A percentile compares a stretch with the other conserved stretches of the same genome.
Conservation (phyloP, 129 eudicot genomes). For the Deinandra increscens region DNA sequence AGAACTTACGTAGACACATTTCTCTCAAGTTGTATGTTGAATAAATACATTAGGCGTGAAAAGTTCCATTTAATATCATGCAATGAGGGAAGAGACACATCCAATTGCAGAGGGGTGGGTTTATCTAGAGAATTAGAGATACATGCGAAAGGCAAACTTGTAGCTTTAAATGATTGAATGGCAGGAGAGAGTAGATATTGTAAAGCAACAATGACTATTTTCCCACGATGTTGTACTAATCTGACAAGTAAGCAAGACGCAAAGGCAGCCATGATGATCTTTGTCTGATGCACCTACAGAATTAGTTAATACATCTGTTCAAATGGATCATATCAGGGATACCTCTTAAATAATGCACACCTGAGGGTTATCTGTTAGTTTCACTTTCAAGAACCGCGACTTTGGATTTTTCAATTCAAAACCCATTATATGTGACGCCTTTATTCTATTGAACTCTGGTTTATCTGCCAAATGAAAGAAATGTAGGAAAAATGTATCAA, state of each 20-base stretch:
- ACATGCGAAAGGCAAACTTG: slow-evolving; percentile 71
- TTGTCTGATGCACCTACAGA: slow-evolving; percentile 55
- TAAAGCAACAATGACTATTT: slow-evolving; percentile 22
- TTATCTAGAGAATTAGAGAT: slow-evolving; percentile 67
- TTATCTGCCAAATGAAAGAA: slow-evolving; percentile 41
- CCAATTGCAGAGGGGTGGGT: slow-evolving; percentile 81
- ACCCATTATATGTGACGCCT: slow-evolving; percentile 21
- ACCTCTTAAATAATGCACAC: slow-evolving; percentile 39
- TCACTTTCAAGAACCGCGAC: slow-evolving; percentile 30
- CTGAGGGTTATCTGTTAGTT: slow-evolving; percentile 37
- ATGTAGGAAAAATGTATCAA: background rate
- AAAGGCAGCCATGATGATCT: slow-evolving; percentile 44
- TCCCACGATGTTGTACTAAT: slow-evolving; percentile 36
- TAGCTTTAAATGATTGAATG: slow-evolving; percentile 33
- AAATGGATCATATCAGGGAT: slow-evolving; percentile 19
- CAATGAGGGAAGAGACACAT: slow-evolving; percentile 77
- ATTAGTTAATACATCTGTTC: slow-evolving; percentile 27
- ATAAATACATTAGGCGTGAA: slow-evolving; percentile 70
- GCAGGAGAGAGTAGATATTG: slow-evolving; percentile 31
- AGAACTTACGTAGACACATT: slow-evolving; percentile 86
- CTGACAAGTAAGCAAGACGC: slow-evolving; percentile 46
- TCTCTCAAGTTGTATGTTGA: slow-evolving; percentile 92
- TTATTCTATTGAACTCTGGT: slow-evolving; percentile 29
- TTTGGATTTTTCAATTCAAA: slow-evolving; percentile 16
- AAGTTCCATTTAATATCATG: slow-evolving; percentile 77